These are phyloP conservation scores for Beauveria bassiana DNA, from an alignment of 2,329 filamentous ascomycete species.

Conservation along the genomic window DNA sequence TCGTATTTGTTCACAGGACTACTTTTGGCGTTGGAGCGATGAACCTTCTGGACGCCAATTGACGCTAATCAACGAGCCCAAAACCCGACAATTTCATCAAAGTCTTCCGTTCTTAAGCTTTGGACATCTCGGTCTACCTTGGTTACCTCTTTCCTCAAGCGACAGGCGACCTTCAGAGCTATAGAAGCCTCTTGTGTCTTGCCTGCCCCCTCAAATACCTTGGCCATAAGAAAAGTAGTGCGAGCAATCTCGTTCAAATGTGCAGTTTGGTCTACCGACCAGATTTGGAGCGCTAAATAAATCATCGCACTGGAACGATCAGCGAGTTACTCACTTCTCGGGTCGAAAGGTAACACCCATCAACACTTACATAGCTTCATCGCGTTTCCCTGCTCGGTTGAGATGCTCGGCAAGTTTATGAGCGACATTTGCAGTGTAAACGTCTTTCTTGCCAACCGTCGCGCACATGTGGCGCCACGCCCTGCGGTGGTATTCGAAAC, in stretches of 20 bases:
- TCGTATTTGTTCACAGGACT: too few species aligned
- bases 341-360: neutral
- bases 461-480: conserved; percentile 12
- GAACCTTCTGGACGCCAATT: too few species aligned
- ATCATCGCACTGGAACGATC: neutral
- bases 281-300: neutral
- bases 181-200: conserved; percentile 12
- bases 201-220: conserved; percentile 6
- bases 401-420: conserved; percentile 12
- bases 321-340: too few species aligned
- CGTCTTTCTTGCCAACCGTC: conserved; percentile 11
- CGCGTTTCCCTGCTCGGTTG: neutral
- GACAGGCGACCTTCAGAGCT: conserved; percentile 3
- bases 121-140: neutral
- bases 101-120: conserved; percentile 7
- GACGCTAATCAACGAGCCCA: neutral
- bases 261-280: conserved; percentile 9
- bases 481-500: conserved; percentile 10
- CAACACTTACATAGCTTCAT: conserved; percentile 12
- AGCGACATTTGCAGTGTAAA: conserved; percentile 8
- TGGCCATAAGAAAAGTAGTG: conserved; percentile 12
- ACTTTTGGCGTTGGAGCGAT: too few species aligned
- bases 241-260: conserved; percentile 13
- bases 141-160: conserved; percentile 12
- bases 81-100: conserved; percentile 13